phyloP scores from a whole-genome alignment of 2,329 filamentous ascomycete genomes.

The Aspergillus bombycis region DNA sequence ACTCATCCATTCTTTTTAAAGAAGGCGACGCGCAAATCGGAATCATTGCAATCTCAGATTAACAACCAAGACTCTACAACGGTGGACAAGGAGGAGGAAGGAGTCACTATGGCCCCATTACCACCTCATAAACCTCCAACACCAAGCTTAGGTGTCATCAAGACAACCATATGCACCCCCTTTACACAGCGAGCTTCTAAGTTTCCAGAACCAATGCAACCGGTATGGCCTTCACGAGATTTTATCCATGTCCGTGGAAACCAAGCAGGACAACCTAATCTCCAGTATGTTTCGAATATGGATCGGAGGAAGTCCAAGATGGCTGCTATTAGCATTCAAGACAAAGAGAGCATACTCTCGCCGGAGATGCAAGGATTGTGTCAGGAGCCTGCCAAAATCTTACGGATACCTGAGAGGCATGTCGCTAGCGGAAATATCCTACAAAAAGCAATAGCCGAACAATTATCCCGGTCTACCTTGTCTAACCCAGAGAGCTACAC shows the following conservation, averaged over 20 bases:
- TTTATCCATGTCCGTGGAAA: constrained; percentile 56
- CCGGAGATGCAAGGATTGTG: neutral
- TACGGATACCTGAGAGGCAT: constrained; percentile 35
- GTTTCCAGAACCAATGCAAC: constrained; percentile 35
- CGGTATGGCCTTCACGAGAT: constrained; percentile 44
- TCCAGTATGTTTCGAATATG: constrained; percentile 3
- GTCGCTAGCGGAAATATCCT: constrained; percentile 34
- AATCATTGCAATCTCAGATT: neutral
- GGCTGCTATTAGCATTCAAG: constrained; percentile 33
- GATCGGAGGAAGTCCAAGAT: constrained; percentile 44
- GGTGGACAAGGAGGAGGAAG: neutral
- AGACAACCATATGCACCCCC: constrained; percentile 15
- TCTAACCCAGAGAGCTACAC: constrained; percentile 5
- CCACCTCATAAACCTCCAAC: neutral
- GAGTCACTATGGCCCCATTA: neutral
- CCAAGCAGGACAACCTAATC: neutral
- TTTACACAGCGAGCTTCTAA: constrained; percentile 29
- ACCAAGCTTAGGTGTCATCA: neutral
- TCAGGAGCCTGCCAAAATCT: constrained; percentile 5
- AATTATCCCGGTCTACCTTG: constrained; percentile 29
- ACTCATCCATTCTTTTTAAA: constrained; percentile 72
- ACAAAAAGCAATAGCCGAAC: constrained; percentile 31
- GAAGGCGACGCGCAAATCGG: constrained; percentile 46
- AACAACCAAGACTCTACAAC: neutral
- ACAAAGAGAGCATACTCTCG: constrained; percentile 38